Evolutionary conservation across 768 basidiomycete species (phyloP).

Genomic region (Tephrocybe rancida): DNA sequence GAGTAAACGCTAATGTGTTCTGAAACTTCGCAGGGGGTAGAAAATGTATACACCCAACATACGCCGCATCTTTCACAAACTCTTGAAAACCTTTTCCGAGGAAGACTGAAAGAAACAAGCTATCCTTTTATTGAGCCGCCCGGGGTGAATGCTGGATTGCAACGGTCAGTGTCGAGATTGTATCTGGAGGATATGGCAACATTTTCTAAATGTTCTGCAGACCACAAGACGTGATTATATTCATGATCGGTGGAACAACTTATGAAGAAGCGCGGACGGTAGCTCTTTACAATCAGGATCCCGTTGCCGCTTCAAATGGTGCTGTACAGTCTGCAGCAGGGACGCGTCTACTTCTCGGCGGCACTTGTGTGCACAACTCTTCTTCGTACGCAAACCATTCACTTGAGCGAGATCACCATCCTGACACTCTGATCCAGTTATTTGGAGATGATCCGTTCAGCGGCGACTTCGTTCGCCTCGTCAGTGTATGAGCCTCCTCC

Average conservation of each 20-base stretch:
- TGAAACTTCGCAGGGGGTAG: slow-evolving; percentile 73
- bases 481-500: slow-evolving; percentile 77
- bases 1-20: neutral
- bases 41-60: slow-evolving; percentile 99
- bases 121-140: slow-evolving; percentile 83
- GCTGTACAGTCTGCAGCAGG: slow-evolving; percentile 56
- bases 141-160: slow-evolving; percentile 69
- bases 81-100: slow-evolving; percentile 85
- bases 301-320: slow-evolving; percentile 47
- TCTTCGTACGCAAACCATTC: slow-evolving; percentile 59
- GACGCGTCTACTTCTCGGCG: slow-evolving; percentile 84
- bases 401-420: slow-evolving; percentile 4
- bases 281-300: slow-evolving; percentile 85
- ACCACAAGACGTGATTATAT: slow-evolving; percentile 94
- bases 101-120: slow-evolving; percentile 81
- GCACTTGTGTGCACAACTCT: slow-evolving; percentile 95
- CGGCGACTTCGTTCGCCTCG: slow-evolving; percentile 60
- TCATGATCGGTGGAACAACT: slow-evolving; percentile 95
- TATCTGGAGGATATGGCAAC: neutral
- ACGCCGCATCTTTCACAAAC: slow-evolving; percentile 92
- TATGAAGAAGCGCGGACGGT: slow-evolving; percentile 93
- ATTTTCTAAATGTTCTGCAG: slow-evolving; percentile 38
- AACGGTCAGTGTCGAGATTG: slow-evolving; percentile 48
- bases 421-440: slow-evolving; percentile 51
- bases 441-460: slow-evolving; percentile 84